Evolutionary conservation across 2,329 filamentous ascomycete species (phyloP).

Genomic region (Colletotrichum sp.): DNA sequence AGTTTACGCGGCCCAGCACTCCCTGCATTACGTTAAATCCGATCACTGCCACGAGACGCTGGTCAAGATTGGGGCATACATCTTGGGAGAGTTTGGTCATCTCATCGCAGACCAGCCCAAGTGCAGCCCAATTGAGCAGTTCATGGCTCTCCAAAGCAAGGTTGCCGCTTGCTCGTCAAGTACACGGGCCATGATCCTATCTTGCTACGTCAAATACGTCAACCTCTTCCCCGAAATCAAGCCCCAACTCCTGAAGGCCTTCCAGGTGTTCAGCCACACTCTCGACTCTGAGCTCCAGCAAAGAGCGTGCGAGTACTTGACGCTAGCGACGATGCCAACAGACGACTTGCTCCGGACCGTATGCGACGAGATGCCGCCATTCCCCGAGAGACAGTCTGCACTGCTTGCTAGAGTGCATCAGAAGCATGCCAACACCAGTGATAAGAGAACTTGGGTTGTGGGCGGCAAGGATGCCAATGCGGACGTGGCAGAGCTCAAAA

Average conservation of each 20-base stretch:
- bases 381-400: conserved; percentile 92
- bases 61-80: conserved; percentile 96
- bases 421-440: conserved; percentile 90
- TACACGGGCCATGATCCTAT: conserved; percentile 92
- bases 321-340: conserved; percentile 81
- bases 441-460: conserved; percentile 97
- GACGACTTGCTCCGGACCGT: conserved; percentile 93
- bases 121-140: conserved; percentile 97
- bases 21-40: conserved; percentile 88
- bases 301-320: conserved; percentile 92
- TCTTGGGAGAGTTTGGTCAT: conserved; percentile 96
- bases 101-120: conserved; percentile 90
- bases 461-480: conserved; percentile 93
- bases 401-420: conserved; percentile 91
- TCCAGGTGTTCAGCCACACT: conserved; percentile 91
- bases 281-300: conserved; percentile 96
- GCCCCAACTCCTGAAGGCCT: conserved; percentile 88
- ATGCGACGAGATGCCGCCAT: conserved; percentile 98
- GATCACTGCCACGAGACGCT: conserved; percentile 96
- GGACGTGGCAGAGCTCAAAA: conserved; percentile 77
- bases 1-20: conserved; percentile 93
- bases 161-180: conserved; percentile 86
- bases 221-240: conserved; percentile 99
- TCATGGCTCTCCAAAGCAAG: conserved; percentile 89
- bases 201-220: conserved; percentile 96